A percentile compares a stretch with the other conserved stretches of the same genome.
These are phyloP conservation scores for Ceratobasidium sp. DNA, from an alignment of 1,284 basidiomycete genomes.

Conservation along the genomic window DNA sequence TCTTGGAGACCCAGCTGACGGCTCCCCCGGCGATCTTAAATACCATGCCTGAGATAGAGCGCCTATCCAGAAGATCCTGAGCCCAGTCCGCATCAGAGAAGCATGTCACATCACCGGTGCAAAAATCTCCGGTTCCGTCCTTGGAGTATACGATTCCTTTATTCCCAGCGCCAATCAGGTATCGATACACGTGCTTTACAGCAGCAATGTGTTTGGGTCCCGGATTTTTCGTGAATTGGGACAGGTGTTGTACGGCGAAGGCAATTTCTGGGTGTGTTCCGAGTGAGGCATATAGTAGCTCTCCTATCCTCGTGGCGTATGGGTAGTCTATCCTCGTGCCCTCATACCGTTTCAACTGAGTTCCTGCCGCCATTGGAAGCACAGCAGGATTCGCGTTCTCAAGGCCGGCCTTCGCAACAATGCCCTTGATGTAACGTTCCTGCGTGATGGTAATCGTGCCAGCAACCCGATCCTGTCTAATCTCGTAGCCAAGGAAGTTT, in stretches of 20 bases:
- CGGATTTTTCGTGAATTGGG: neutral
- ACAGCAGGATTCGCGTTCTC: neutral
- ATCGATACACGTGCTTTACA: slow-evolving; percentile 51
- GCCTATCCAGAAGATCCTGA: slow-evolving; percentile 52
- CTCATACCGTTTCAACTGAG: neutral
- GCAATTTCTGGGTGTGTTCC: slow-evolving; percentile 42
- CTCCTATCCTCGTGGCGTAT: slow-evolving; percentile 19
- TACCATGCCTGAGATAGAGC: slow-evolving; percentile 56
- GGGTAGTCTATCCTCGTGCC: neutral
- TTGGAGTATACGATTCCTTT: slow-evolving; percentile 46
- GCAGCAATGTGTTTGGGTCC: slow-evolving; percentile 47
- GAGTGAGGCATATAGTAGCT: slow-evolving; percentile 41
- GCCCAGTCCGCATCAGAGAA: slow-evolving; percentile 60
- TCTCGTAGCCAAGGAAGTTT: slow-evolving; percentile 13
- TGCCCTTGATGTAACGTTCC: neutral
- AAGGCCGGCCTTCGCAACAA: neutral
- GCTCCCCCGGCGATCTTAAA: slow-evolving; percentile 55
- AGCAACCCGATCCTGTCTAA: neutral
- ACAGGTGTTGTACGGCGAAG: slow-evolving; percentile 12
- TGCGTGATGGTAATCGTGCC: neutral
- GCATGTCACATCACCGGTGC: too few species aligned
- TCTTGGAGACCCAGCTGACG: slow-evolving; percentile 53
- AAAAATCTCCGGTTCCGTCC: slow-evolving; percentile 48
- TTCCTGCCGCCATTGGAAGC: neutral
- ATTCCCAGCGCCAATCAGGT: slow-evolving; percentile 49